Conservation (phyloP, 192 early-diverging fungal genomes). For the Coemansia sp. region DNA sequence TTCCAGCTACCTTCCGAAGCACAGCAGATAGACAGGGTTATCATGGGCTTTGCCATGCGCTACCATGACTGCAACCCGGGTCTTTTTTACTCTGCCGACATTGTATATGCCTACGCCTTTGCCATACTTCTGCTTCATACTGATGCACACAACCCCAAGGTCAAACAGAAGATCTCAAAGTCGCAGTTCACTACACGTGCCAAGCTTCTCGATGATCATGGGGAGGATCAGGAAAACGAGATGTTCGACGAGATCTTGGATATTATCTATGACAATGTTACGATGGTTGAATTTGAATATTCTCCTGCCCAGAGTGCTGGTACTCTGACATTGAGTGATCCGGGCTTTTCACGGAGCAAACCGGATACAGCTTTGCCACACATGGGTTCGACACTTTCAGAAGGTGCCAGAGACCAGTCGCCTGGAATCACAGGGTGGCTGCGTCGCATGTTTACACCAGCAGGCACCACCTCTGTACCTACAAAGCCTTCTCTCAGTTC, state of each 20-base stretch:
- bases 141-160: constrained; percentile 81
- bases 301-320: constrained; percentile 18
- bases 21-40: constrained; percentile 81
- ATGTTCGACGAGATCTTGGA: constrained; percentile 72
- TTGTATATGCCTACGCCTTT: constrained; percentile 75
- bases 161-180: constrained; percentile 80
- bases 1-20: constrained; percentile 76
- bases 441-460: constrained; percentile 43
- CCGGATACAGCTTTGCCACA: background rate
- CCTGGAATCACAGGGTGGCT: constrained; percentile 45
- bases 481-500: constrained; percentile 32
- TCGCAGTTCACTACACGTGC: constrained; percentile 72
- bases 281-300: constrained; percentile 52
- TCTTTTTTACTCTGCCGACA: constrained; percentile 63
- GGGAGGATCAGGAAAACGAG: constrained; percentile 25
- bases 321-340: background rate
- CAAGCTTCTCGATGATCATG: constrained; percentile 65
- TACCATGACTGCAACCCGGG: constrained; percentile 70
- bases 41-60: constrained; percentile 69
- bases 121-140: constrained; percentile 82
- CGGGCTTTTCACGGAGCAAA: constrained; percentile 3
- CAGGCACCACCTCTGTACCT: constrained; percentile 3
- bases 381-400: constrained; percentile 2
- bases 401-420: constrained; percentile 16
- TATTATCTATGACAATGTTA: constrained; percentile 59